Conservation (phyloP, 2,329 filamentous ascomycete genomes). For the Venturia pyrina region DNA sequence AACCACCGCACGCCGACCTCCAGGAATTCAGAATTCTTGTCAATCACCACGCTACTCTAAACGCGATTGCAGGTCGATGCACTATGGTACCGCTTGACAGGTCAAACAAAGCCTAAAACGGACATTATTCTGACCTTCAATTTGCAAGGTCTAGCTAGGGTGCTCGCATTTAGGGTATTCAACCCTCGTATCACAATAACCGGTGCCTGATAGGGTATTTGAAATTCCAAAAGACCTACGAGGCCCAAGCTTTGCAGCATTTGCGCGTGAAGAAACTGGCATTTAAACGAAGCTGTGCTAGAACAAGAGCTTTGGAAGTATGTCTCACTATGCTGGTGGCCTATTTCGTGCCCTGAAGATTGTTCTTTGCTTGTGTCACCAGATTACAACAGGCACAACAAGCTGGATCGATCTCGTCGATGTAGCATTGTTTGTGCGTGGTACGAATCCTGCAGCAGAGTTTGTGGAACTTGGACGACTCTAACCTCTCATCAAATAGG, state of each 20-base stretch:
- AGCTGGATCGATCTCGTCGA: not conserved
- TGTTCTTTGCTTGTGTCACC: not conserved
- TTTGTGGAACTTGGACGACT: not conserved
- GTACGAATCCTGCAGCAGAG: not conserved
- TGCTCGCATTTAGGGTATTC: not conserved
- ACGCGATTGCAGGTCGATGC: not conserved
- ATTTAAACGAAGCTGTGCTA: not conserved
- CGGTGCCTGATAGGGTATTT: not conserved
- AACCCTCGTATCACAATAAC: not conserved
- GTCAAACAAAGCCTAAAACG: not conserved
- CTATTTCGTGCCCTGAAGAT: not conserved
- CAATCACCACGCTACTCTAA: not conserved
- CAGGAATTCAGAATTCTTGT: not conserved
- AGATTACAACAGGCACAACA: not conserved
- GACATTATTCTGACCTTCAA: not conserved
- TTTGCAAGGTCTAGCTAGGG: not conserved
- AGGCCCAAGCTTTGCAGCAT: not conserved
- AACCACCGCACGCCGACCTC: not conserved
- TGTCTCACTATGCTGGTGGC: not conserved
- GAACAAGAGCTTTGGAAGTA: not conserved
- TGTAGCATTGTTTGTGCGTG: not conserved
- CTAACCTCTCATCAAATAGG: not conserved
- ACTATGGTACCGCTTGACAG: not conserved
- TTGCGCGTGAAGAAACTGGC: not conserved
- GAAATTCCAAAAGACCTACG: not conserved